Evolutionary conservation across 192 early-diverging fungal genomes (phyloP), one percentile per base, ranked within the genome.

Genomic region (Funneliformis mosseae): DNA sequence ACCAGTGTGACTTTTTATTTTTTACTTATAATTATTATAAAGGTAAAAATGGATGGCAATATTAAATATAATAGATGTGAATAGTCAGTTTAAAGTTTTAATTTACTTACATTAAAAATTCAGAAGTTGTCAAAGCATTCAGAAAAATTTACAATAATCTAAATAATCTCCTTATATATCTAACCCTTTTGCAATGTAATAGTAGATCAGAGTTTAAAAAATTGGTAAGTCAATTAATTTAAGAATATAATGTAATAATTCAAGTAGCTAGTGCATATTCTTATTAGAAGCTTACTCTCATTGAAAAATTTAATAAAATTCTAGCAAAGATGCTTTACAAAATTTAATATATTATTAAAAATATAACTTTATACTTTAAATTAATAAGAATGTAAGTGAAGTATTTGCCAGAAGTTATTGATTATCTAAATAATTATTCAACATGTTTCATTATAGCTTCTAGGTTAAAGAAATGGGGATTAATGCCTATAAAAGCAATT

Each of bases 351-450:
- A 23, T 14, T 25, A 16, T 72, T 43, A 42, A 72, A 72, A 46
- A n/a, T 43, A 39, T 72, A 72, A 18, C 70, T 16, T 5, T 0
- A 41, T 18, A 72, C 25, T 18, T 42, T 42, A 72, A 45, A 45
- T 72, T 45, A 72, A 72, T 43, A 72, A 72, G 70, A 42, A 14
- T 42, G 21, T 72, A 42, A 10, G 70, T 42, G 11, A 72, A 72
- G 5, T 10, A 72, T 42, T 72, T 72, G 21, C 14, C 70, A 42
- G 21, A 72, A 72, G 70, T 72, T 18, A 11, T 72, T 8, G 39
- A 43, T 43, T 72, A 72, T 43, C 9, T 72, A 4, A 72, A 72
- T 72, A 72, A 72, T 72, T 72, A 72, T 72, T 18, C 41, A 16
- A 72, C 70, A 0, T 42, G 41, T 43, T 42, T 72, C 5, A 72